phyloP scores from a whole-genome alignment of 176 grass and related monocot genomes.

The Oryza meyeriana region DNA sequence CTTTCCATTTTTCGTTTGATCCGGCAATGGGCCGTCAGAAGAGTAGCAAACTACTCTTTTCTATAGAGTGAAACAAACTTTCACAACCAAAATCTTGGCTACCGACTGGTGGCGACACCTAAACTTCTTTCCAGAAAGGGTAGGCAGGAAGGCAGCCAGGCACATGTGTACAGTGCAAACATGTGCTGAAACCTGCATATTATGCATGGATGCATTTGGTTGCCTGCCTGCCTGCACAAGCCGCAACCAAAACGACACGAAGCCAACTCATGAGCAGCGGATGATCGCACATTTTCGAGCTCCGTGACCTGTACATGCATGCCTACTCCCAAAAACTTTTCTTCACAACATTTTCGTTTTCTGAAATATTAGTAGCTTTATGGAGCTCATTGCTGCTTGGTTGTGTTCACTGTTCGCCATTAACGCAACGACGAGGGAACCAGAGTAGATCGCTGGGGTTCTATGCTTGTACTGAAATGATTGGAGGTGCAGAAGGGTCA shows the following conservation, averaged over 20 bases:
- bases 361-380: not conserved
- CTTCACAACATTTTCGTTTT: not conserved
- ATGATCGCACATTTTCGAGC: not conserved
- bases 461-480: not conserved
- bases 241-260: conserved; percentile 8
- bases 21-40: conserved; percentile 5
- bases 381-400: not conserved
- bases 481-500: conserved; percentile 38
- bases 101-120: conserved; percentile 14
- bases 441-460: not conserved
- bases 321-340: not conserved
- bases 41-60: not conserved
- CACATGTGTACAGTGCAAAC: conserved; percentile 37
- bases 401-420: not conserved
- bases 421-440: not conserved
- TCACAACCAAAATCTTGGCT: conserved; percentile 6
- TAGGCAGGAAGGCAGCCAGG: not conserved
- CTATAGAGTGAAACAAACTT: not conserved
- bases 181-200: conserved; percentile 5
- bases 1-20: not conserved
- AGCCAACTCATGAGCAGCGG: conserved; percentile 34
- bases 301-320: conserved; percentile 4
- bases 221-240: not conserved
- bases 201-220: not conserved
- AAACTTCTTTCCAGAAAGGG: conserved; percentile 32